Evolutionary conservation across 768 basidiomycete species (phyloP).

Genomic region (Lactarius sp.): DNA sequence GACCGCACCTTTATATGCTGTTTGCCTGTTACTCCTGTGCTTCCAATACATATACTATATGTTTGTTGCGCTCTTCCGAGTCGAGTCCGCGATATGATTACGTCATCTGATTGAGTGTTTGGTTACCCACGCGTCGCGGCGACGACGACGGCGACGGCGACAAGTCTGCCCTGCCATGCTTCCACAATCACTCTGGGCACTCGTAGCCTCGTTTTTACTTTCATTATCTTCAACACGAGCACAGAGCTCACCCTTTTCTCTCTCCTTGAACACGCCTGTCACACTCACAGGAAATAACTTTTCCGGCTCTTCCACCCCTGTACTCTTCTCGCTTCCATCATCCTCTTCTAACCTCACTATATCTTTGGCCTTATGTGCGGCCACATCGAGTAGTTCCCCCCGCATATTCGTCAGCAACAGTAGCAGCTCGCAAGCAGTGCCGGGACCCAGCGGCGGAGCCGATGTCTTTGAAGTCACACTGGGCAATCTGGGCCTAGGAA

Average conservation of each 20-base stretch:
- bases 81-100: conserved; percentile 8
- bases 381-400: conserved; percentile 31
- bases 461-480: conserved; percentile 48
- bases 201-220: not conserved
- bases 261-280: conserved; percentile 6
- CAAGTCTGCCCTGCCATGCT: not conserved
- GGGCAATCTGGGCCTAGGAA: conserved; percentile 42
- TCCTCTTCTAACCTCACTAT: conserved; percentile 28
- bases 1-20: not conserved
- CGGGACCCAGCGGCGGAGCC: conserved; percentile 37
- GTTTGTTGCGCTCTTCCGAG: too few species aligned
- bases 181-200: not conserved
- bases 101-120: not conserved
- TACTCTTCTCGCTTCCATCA: conserved; percentile 30
- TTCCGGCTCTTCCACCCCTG: conserved; percentile 18
- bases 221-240: not conserved
- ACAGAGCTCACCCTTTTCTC: not conserved
- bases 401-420: conserved; percentile 59
- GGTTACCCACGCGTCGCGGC: not conserved
- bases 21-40: not conserved
- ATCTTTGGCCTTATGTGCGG: conserved; percentile 34
- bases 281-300: conserved; percentile 15
- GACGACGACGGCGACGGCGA: not conserved
- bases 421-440: conserved; percentile 32
- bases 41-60: not conserved